Evolutionary conservation across 2,329 filamentous ascomycete genomes (phyloP), one percentile per base, ranked within the genome.

Genomic region (Fusarium clavum): DNA sequence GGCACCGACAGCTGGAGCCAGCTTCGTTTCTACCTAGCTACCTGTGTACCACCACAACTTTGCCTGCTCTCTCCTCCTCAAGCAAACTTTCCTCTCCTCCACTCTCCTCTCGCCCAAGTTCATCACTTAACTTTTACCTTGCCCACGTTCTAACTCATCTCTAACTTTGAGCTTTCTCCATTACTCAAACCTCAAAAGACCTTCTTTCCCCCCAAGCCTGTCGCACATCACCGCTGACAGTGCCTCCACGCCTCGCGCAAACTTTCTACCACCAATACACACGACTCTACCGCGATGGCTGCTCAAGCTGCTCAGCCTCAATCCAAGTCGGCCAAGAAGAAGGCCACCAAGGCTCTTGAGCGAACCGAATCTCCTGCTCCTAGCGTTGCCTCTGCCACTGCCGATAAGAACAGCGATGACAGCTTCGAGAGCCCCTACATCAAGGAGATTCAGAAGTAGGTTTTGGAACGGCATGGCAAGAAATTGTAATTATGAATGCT

Each of bases 401-500:
- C 83, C 57, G 84, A 86, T 63, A 85, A 86, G 81, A 80, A 84
- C 67, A 79, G 79, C 69, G 89, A 90, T 61, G 88, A 88, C 64
- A 77, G 80, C 68, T 84, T 83, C 67, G 94, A 98, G 79, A 94
- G 88, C 76, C 85, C 90, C 41, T 94, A 95, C 82, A 87, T 98
- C 78, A 94, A 90, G 79, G 95, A 98, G 79, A 86, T 98, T 52
- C 90, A 95, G 78, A 98, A 97, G 94, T 97, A 84, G 79, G 90
- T 79, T 34, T 32, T 43, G 38, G 29, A 25, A 34, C 24, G 49
- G 38, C 48, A 18, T 13, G 18, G 13, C 22, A 9, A 45, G 32
- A n/a, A 34, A 18, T 9, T 38, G 41, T 48, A 16, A 6, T 22
- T 41, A 32, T 52, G 6, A 29, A 49, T 69, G 52, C 72, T 78